Base-by-base conservation (phyloP, 306 rosid species). In the Cotoneaster glaucophyllus region DNA sequence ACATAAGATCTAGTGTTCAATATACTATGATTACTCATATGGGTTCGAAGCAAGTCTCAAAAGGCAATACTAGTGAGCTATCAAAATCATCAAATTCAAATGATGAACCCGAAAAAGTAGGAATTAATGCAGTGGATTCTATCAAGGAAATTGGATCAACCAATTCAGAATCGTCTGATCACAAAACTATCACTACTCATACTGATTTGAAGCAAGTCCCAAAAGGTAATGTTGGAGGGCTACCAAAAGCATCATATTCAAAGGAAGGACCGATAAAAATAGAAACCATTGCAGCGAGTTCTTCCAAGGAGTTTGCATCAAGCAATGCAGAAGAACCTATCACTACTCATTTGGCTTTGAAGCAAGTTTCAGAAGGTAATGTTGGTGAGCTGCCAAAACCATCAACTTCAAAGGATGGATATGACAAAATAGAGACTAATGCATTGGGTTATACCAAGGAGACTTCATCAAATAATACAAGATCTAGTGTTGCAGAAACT, bases 201-300 rank as follows among this genome's bases (percentile, higher is more conserved):
- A 73, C 25, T 59, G 88, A 82, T 81, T 64, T 69, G 74, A 77
- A 71, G 70, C 70, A 80, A 83, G 69, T 64, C 74, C 72, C 83
- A 2, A 78, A 83, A 71, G 85, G 64, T 65, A 80, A 73, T 69
- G 71, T 43, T 63, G 69, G 25, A 52, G 89, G 80, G 83, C 84
- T 54, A 29, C 79, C 84, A 67, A 71, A 77, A 67, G 32, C 67
- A 1, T 79, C 62, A 61, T 70, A 74, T 67, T 73, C 63, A 32
- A 69, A 73, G 57, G 77, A 69, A 34, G 63, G 26, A 58, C 72
- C 50, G 0, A 72, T 57, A 32, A 73, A 87, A 76, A 48, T 71
- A 19, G 89, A 74, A 81, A 76, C 70, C 39, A 75, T 54, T 28
- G 73, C 70, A 64, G 79, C n/a, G 67, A 78, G 67, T 67, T 69